These are phyloP conservation scores for Vitis rupestris DNA, from an alignment of 164 flowering plant species.

Conservation along the genomic window DNA sequence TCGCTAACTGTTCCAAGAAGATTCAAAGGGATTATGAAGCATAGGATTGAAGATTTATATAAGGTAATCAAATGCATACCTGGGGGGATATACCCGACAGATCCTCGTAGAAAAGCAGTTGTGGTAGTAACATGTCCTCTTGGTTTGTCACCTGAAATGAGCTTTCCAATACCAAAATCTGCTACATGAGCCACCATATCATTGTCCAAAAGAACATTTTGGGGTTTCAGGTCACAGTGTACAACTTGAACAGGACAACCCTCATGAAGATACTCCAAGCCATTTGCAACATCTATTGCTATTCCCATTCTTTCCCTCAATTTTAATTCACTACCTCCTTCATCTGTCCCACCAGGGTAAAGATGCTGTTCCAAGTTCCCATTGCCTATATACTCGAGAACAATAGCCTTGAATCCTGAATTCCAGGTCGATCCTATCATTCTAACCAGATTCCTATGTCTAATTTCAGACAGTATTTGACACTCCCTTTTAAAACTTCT, in stretches of 20 bases:
- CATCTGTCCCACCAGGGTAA: constrained; percentile 9
- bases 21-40: no score
- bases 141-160: background rate
- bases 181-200: constrained; percentile 15
- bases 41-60: background rate
- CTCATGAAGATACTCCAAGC: constrained; percentile 14
- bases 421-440: constrained; percentile 16
- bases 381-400: constrained; percentile 12
- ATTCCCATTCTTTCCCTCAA: constrained; percentile 7
- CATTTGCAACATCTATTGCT: constrained; percentile 10
- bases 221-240: constrained; percentile 12
- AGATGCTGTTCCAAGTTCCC: constrained; percentile 21
- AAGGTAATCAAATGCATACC: background rate
- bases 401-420: constrained; percentile 12
- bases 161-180: constrained; percentile 14
- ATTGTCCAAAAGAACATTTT: constrained; percentile 9
- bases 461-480: constrained; percentile 12
- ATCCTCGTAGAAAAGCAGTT: constrained; percentile 1
- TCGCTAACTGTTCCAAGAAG: no score
- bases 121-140: background rate
- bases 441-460: constrained; percentile 22
- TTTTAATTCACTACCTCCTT: background rate
- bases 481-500: constrained; percentile 16
- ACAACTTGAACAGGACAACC: constrained; percentile 5
- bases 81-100: constrained; percentile 2